Conservation (phyloP, 805 yeast species). For the Lipomyces kockii region DNA sequence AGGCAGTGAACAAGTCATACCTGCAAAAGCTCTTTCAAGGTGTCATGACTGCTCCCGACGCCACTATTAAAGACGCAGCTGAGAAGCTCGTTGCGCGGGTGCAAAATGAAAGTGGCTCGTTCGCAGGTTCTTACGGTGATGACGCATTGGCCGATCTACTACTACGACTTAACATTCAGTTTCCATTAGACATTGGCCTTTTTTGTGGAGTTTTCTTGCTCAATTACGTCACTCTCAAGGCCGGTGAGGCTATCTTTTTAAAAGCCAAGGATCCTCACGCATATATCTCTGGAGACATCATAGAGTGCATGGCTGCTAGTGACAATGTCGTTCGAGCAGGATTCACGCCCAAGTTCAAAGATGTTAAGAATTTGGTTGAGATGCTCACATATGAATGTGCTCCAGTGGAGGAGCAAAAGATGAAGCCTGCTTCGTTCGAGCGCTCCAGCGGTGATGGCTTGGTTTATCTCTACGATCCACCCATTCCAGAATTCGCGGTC, state of each 20-base stretch:
- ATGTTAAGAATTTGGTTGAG: slow-evolving; percentile 83
- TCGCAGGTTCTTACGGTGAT: slow-evolving; percentile 53
- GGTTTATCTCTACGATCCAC: slow-evolving; percentile 77
- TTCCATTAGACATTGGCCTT: slow-evolving; percentile 91
- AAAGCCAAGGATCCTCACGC: slow-evolving; percentile 99
- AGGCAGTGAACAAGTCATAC: slow-evolving; percentile 61
- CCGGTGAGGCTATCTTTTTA: slow-evolving; percentile 96
- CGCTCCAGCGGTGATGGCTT: slow-evolving; percentile 46
- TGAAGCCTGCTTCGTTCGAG: slow-evolving; percentile 65
- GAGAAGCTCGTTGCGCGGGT: slow-evolving; percentile 71
- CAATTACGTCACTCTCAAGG: slow-evolving; percentile 78
- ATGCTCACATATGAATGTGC: slow-evolving; percentile 91
- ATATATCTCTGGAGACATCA: slow-evolving; percentile 93
- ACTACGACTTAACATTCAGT: slow-evolving; percentile 78
- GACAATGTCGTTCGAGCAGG: slow-evolving; percentile 99
- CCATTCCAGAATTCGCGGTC: slow-evolving; percentile 95
- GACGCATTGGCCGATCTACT: slow-evolving; percentile 71
- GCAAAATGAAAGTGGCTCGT: slow-evolving; percentile 58
- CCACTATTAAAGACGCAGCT: slow-evolving; percentile 60
- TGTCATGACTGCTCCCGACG: slow-evolving; percentile 82
- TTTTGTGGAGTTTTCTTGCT: slow-evolving; percentile 94
- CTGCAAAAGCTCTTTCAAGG: slow-evolving; percentile 77
- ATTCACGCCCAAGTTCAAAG: slow-evolving; percentile 99
- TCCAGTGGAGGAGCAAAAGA: slow-evolving; percentile 90
- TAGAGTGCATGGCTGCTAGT: slow-evolving; percentile 99